Evolutionary conservation across 495 filamentous ascomycete genomes (phyloP).

Genomic region (Penicillium mononematosum): DNA sequence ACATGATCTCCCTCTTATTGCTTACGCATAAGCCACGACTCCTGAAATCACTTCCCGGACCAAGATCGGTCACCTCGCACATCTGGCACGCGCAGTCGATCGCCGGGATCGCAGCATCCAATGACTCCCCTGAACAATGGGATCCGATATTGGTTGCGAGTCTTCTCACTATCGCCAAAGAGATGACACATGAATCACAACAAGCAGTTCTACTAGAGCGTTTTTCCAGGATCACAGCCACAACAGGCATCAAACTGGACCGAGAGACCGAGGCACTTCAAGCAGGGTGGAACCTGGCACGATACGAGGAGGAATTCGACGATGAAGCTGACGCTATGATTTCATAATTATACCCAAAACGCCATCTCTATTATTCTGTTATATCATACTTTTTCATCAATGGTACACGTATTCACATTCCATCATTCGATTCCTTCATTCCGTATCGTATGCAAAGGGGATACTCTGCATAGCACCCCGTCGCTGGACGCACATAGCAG

Average conservation of each 20-base stretch:
- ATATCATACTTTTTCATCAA: neutral
- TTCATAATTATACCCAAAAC: slow-evolving; percentile 12
- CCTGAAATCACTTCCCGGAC: slow-evolving; percentile 28
- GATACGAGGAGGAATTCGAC: slow-evolving; percentile 26
- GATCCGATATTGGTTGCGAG: slow-evolving; percentile 27
- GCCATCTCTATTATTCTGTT: neutral
- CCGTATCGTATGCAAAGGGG: slow-evolving; percentile 29
- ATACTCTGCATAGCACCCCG: slow-evolving; percentile 28
- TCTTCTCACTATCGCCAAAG: slow-evolving; percentile 21
- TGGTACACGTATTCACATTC: slow-evolving; percentile 1
- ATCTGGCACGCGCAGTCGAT: slow-evolving; percentile 34
- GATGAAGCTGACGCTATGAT: slow-evolving; percentile 18
- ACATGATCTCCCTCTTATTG: slow-evolving; percentile 25
- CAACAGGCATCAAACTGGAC: slow-evolving; percentile 25
- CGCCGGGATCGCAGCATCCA: slow-evolving; percentile 26
- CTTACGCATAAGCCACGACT: slow-evolving; percentile 28
- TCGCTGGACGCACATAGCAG: slow-evolving; percentile 25
- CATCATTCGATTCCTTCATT: slow-evolving; percentile 5
- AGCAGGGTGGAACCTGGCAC: slow-evolving; percentile 22
- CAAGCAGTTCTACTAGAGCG: slow-evolving; percentile 19
- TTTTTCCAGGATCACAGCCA: slow-evolving; percentile 16
- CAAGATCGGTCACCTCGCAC: slow-evolving; percentile 27
- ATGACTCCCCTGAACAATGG: slow-evolving; percentile 31
- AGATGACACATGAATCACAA: slow-evolving; percentile 32
- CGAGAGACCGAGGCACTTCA: slow-evolving; percentile 18